Evolutionary conservation across 2,329 filamentous ascomycete species (phyloP).

Genomic region (Paracamarosporium sp.): DNA sequence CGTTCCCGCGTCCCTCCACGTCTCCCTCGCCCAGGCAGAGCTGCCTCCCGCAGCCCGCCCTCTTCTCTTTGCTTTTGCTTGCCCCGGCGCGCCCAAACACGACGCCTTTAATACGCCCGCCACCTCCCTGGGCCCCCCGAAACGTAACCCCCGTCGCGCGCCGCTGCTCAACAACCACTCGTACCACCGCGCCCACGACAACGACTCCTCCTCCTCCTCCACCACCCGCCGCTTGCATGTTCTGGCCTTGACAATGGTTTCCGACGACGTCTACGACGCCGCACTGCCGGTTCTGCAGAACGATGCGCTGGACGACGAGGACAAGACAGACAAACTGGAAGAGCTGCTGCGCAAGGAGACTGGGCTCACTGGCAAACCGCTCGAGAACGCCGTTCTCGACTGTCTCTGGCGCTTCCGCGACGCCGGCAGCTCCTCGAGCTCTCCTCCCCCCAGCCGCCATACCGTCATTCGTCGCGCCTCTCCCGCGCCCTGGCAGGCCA

Average conservation of each 20-base stretch:
- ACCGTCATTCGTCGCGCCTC: slow-evolving; percentile 89
- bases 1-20: slow-evolving; percentile 18
- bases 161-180: background rate
- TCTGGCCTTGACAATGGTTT: slow-evolving; percentile 70
- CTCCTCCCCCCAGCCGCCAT: slow-evolving; percentile 85
- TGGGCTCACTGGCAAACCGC: slow-evolving; percentile 72
- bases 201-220: background rate
- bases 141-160: slow-evolving; percentile 1
- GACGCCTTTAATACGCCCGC: slow-evolving; percentile 29
- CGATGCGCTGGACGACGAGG: slow-evolving; percentile 83
- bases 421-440: slow-evolving; percentile 67
- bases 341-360: slow-evolving; percentile 83
- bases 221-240: background rate
- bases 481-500: slow-evolving; percentile 88
- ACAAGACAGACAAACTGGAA: slow-evolving; percentile 91
- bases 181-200: background rate
- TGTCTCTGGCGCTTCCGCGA: slow-evolving; percentile 85
- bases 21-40: slow-evolving; percentile 11
- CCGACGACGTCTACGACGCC: slow-evolving; percentile 90
- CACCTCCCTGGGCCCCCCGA: slow-evolving; percentile 14
- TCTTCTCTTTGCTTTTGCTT: slow-evolving; percentile 25
- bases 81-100: slow-evolving; percentile 15
- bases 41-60: slow-evolving; percentile 27
- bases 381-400: slow-evolving; percentile 91
- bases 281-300: slow-evolving; percentile 90